phyloP scores from a whole-genome alignment of 352 stramenopile species.

The Globisporangium orthogonon region DNA sequence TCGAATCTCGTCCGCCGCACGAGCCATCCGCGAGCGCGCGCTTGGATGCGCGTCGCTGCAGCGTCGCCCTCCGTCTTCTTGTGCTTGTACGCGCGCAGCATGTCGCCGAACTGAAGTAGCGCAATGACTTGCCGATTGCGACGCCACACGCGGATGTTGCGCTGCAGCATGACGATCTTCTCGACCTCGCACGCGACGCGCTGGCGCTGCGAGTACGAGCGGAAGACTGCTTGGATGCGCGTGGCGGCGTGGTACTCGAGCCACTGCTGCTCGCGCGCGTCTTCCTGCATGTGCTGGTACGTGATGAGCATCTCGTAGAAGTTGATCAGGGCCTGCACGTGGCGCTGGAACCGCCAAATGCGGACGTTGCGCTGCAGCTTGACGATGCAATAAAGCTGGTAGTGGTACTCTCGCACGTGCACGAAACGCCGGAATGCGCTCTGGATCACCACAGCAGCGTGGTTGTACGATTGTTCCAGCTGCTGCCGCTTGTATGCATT shows the following conservation, averaged over 20 bases:
- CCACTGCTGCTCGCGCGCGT: conserved; percentile 17
- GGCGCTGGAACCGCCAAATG: conserved; percentile 27
- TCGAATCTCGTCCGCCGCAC: conserved; percentile 28
- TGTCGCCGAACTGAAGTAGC: conserved; percentile 23
- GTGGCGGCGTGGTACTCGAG: conserved; percentile 8
- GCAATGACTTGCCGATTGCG: conserved; percentile 24
- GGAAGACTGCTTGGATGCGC: conserved; percentile 10
- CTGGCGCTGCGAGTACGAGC: conserved; percentile 11
- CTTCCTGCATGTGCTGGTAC: conserved; percentile 26
- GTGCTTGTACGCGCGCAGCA: conserved; percentile 24
- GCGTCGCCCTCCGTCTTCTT: conserved; percentile 15
- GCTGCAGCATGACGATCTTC: conserved; percentile 23
- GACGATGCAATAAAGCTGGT: conserved; percentile 13
- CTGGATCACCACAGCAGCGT: conserved; percentile 26
- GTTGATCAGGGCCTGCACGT: conserved; percentile 21
- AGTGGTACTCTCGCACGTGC: conserved; percentile 18
- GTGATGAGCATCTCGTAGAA: conserved; percentile 33
- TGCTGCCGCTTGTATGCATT: neutral
- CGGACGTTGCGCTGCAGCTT: conserved; percentile 35
- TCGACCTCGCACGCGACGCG: conserved; percentile 13
- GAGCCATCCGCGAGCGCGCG: conserved; percentile 26
- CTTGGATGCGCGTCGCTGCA: conserved; percentile 23
- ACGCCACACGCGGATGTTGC: conserved; percentile 33
- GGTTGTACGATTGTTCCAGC: conserved; percentile 6
- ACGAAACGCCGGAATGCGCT: conserved; percentile 19